Base-by-base conservation (phyloP, 768 basidiomycete species). In the Omphalotus guepiniiformis region DNA sequence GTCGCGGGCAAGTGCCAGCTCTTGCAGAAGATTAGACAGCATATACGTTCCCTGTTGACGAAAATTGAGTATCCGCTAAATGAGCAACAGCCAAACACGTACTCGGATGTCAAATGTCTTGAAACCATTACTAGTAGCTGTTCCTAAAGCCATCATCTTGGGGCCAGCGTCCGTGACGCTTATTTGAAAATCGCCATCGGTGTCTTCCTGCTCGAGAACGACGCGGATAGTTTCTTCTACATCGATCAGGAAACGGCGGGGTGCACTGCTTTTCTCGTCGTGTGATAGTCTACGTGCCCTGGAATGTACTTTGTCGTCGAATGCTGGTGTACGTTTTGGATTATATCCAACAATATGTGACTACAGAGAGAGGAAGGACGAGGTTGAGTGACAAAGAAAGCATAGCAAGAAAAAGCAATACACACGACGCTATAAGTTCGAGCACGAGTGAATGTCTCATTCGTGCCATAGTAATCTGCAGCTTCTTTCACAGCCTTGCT, bases 21-120 rank as follows among this genome's bases (percentile, higher is more conserved):
- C 95, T 73, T 99, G 95, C n/a, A 99, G 76, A 21, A 99, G 80
- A 67, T 97, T 98, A 11, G 95, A 97, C 38, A 99, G 75, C 95
- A 97, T 98, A 68, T 98, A 99, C n/a, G 88, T 97, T 34, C 96
- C 95, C 87, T 94, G 60, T 22, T 11, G 8, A 46, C 6, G n/a
- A 3, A 7, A n/a, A 26, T 35, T 0, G 34, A 18, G n/a, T 3
- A 15, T 13, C 9, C 28, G 13, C 16, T 25, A 18, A 21, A 2
- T 26, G 4, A 2, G 5, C 16, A 3, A 34, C 4, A 27, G 27
- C 4, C 13, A 22, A 27, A 49, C 7, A 64, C 79, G 54, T 63
- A 92, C 89, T 37, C 95, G 78, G 53, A 98, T 92, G 67, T 99
- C 95, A 64, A 96, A 96, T 3, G 85, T 86, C 72, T 97, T 97